Conservation (phyloP, 768 basidiomycete species). For the Agaricus bisporus region DNA sequence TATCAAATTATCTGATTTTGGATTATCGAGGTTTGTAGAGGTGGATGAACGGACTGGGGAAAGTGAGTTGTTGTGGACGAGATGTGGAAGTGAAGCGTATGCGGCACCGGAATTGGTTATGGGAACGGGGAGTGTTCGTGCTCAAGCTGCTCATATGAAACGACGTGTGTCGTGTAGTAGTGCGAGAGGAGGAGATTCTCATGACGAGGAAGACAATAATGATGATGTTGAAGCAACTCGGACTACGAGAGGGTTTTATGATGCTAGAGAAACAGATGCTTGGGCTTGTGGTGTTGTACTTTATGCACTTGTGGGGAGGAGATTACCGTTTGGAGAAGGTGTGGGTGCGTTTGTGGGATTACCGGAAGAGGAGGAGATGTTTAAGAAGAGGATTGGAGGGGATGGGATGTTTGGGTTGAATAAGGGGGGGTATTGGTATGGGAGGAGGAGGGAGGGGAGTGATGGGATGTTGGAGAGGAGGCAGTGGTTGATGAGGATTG, state of each 20-base stretch:
- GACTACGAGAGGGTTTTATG: constrained; percentile 48
- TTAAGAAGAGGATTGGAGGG: constrained; percentile 30
- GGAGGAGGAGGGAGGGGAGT: constrained; percentile 12
- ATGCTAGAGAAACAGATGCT: constrained; percentile 79
- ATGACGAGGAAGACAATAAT: constrained; percentile 59
- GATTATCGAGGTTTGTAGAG: constrained; percentile 81
- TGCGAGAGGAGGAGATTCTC: constrained; percentile 32
- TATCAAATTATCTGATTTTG: constrained; percentile 85
- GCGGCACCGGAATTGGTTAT: constrained; percentile 76
- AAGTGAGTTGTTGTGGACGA: constrained; percentile 53
- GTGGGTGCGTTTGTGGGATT: constrained; percentile 22
- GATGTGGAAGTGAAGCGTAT: constrained; percentile 87
- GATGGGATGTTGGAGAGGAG: constrained; percentile 32
- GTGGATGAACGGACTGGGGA: constrained; percentile 31
- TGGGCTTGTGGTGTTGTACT: constrained; percentile 91
- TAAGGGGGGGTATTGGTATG: constrained; percentile 1
- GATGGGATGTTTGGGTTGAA: constrained; percentile 18
- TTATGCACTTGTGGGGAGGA: constrained; percentile 65
- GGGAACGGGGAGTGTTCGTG: constrained; percentile 23
- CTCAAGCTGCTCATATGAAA: neutral
- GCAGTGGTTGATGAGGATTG: constrained; percentile 71
- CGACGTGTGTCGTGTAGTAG: constrained; percentile 3
- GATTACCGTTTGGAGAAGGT: constrained; percentile 68
- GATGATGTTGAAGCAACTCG: too few relatives aligned
- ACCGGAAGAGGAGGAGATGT: constrained; percentile 14